These are phyloP conservation scores for Tarenaya hassleriana DNA, from an alignment of 345 rosid genomes.

Conservation along the genomic window DNA sequence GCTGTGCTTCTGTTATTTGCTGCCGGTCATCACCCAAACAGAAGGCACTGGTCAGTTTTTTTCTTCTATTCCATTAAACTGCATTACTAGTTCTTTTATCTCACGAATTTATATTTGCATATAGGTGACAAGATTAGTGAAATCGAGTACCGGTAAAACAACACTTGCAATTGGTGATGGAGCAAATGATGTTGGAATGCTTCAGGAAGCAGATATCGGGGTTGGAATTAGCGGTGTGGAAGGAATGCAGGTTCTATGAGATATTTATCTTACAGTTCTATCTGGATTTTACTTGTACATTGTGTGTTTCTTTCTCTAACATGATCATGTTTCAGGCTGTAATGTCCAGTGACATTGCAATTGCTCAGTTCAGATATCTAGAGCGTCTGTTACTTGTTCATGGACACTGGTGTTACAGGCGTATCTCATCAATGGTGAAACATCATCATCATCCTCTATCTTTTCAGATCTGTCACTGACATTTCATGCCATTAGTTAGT, in stretches of 20 bases:
- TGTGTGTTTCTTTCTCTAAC: not conserved
- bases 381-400: constrained; percentile 96
- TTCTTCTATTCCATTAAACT: constrained; percentile 4
- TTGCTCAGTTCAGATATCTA: constrained; percentile 87
- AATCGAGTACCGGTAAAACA: constrained; percentile 68
- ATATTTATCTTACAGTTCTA: constrained; percentile 13
- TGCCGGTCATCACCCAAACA: constrained; percentile 98
- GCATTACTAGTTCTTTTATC: constrained; percentile 13
- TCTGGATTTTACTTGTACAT: constrained; percentile 6
- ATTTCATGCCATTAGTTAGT: not conserved
- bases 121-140: constrained; percentile 89
- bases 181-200: constrained; percentile 99
- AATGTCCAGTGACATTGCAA: constrained; percentile 93
- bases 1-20: constrained; percentile 95
- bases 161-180: constrained; percentile 97
- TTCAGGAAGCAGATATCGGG: constrained; percentile 97
- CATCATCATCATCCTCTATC: not conserved
- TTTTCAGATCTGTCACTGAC: constrained; percentile 1
- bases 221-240: constrained; percentile 96
- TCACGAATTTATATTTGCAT: constrained; percentile 19
- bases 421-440: constrained; percentile 83
- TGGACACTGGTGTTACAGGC: constrained; percentile 97
- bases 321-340: constrained; percentile 52
- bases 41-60: constrained; percentile 75
- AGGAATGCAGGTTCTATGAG: constrained; percentile 83